A percentile compares a stretch with the other conserved stretches of the same genome.
These are phyloP conservation scores for Pulveroboletus ravenelii DNA, from an alignment of 768 basidiomycete species.

Conservation along the genomic window DNA sequence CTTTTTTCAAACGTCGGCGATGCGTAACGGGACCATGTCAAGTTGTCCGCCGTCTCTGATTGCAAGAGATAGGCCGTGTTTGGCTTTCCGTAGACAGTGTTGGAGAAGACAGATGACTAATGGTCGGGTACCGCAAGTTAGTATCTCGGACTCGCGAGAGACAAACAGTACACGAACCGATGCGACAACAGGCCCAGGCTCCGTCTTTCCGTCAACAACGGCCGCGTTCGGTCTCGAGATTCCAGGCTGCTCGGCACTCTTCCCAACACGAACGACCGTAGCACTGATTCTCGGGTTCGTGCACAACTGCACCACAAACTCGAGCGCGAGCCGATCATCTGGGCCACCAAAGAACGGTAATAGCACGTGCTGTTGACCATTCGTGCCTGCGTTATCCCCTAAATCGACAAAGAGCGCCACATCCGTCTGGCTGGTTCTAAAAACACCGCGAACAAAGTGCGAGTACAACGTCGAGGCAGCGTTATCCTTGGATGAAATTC, in stretches of 20 bases:
- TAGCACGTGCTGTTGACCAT: constrained; percentile 56
- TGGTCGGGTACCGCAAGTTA: neutral
- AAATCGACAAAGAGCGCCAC: constrained; percentile 86
- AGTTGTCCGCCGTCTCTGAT: constrained; percentile 79
- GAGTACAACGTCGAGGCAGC: constrained; percentile 61
- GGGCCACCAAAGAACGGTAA: constrained; percentile 93
- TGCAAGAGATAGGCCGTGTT: constrained; percentile 63
- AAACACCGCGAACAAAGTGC: constrained; percentile 81
- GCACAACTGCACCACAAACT: constrained; percentile 78
- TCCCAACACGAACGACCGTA: constrained; percentile 64
- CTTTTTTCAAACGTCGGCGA: constrained; percentile 9
- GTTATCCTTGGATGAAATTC: constrained; percentile 44
- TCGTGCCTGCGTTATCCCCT: constrained; percentile 32
- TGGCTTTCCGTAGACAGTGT: constrained; percentile 67
- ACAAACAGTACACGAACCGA: constrained; percentile 8
- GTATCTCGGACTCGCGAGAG: neutral
- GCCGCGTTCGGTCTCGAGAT: constrained; percentile 47
- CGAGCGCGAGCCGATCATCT: constrained; percentile 83
- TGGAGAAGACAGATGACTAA: constrained; percentile 49
- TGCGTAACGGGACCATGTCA: constrained; percentile 68
- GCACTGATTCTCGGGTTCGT: constrained; percentile 58
- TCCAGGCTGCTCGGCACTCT: constrained; percentile 37
- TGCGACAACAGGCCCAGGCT: constrained; percentile 4
- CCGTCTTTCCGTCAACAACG: constrained; percentile 54
- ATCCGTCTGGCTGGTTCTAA: constrained; percentile 64